These are phyloP conservation scores for Penicillium flavigenum DNA, from an alignment of 495 filamentous ascomycete genomes.

Conservation along the genomic window DNA sequence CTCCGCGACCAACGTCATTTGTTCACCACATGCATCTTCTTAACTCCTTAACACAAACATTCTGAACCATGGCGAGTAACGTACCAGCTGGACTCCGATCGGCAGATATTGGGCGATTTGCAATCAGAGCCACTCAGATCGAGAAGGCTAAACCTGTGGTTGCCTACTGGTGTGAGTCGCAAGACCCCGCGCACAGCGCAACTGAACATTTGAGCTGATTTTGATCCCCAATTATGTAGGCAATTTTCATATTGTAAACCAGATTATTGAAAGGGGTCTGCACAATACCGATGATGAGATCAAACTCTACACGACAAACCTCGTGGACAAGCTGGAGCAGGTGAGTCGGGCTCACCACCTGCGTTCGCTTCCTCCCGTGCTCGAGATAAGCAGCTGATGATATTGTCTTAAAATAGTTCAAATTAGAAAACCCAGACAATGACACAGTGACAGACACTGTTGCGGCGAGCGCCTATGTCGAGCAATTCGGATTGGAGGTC, in stretches of 20 bases:
- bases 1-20: slow-evolving; percentile 30
- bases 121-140: slow-evolving; percentile 77
- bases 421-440: slow-evolving; percentile 58
- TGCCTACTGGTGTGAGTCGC: slow-evolving; percentile 85
- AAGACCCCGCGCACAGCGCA: slow-evolving; percentile 12
- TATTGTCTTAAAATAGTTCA: slow-evolving; percentile 52
- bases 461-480: slow-evolving; percentile 85
- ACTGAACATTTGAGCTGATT: slow-evolving; percentile 12
- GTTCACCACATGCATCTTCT: slow-evolving; percentile 4
- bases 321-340: slow-evolving; percentile 92
- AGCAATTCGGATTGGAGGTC: slow-evolving; percentile 88
- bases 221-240: slow-evolving; percentile 49
- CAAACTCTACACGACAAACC: slow-evolving; percentile 69
- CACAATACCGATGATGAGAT: slow-evolving; percentile 74
- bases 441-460: slow-evolving; percentile 80
- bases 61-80: slow-evolving; percentile 60
- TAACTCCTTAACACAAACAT: slow-evolving; percentile 2
- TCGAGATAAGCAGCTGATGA: slow-evolving; percentile 12
- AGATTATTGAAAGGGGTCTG: slow-evolving; percentile 76
- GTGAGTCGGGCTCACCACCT: slow-evolving; percentile 43
- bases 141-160: slow-evolving; percentile 81
- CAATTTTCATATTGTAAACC: slow-evolving; percentile 89
- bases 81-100: slow-evolving; percentile 74
- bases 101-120: slow-evolving; percentile 76
- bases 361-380: neutral